Conservation (phyloP, 805 yeast genomes). For the Myxozyma geophila region DNA sequence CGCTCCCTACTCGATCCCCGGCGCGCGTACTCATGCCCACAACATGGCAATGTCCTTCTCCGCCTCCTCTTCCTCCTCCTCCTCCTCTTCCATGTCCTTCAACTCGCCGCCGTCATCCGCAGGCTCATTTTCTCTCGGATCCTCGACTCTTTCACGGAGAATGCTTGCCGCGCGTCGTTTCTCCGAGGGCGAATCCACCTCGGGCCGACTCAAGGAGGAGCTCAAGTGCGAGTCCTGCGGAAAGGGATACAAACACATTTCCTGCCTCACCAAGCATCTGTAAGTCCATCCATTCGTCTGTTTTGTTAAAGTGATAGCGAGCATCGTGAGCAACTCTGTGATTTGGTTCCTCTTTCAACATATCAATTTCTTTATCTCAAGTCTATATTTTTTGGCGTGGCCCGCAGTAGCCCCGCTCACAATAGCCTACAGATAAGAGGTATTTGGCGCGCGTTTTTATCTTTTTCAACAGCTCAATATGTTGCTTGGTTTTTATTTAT, state of each 20-base stretch:
- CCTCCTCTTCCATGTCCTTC: slow-evolving; percentile 17
- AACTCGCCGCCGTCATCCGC: slow-evolving; percentile 27
- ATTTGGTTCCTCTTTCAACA: not conserved
- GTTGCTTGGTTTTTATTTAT: not conserved
- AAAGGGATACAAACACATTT: slow-evolving; percentile 83
- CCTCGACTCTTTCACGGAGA: slow-evolving; percentile 30
- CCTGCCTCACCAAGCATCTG: slow-evolving; percentile 35
- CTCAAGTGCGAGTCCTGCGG: slow-evolving; percentile 90
- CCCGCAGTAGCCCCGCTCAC: not conserved
- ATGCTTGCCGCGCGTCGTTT: slow-evolving; percentile 77
- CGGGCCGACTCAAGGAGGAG: slow-evolving; percentile 82
- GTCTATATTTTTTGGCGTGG: not conserved
- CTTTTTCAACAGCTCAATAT: not conserved
- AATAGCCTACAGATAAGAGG: not conserved
- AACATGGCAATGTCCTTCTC: slow-evolving; percentile 25
- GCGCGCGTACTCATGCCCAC: slow-evolving; percentile 28
- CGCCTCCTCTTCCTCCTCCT: slow-evolving; percentile 28
- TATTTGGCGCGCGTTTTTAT: not conserved
- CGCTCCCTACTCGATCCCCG: slow-evolving; percentile 36
- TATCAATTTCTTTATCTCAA: too few species aligned
- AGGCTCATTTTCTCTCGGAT: slow-evolving; percentile 16
- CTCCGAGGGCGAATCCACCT: slow-evolving; percentile 71
- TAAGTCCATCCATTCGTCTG: slow-evolving; percentile 20
- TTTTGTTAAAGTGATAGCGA: not conserved
- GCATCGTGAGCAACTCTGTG: not conserved